Evolutionary conservation across 108 stramenopile species (phyloP).

Genomic region (Parietichytrium sp.): DNA sequence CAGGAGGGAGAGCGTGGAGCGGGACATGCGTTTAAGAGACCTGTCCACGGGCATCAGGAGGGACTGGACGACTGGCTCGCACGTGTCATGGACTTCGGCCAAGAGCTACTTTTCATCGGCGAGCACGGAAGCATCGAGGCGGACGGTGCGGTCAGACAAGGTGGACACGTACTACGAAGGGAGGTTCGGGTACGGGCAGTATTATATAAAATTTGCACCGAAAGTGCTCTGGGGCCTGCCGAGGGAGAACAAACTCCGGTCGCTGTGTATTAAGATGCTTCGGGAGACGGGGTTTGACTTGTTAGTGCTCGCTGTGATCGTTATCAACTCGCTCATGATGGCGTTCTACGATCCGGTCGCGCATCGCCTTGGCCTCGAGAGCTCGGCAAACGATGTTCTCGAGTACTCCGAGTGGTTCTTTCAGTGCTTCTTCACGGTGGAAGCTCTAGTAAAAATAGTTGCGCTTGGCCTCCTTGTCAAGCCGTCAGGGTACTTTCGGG

Average conservation of each 20-base stretch:
- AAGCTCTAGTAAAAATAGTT: slow-evolving; percentile 15
- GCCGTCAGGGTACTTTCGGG: not conserved
- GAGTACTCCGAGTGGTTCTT: not conserved
- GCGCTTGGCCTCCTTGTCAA: not conserved
- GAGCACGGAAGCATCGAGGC: no score
- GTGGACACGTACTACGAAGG: no score
- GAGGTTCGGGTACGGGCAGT: not conserved
- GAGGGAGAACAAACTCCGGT: not conserved
- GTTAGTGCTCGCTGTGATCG: not conserved
- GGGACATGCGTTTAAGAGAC: no score
- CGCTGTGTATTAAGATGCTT: not conserved
- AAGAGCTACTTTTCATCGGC: no score
- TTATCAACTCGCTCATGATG: not conserved
- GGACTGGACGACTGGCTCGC: no score
- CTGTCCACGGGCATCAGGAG: no score
- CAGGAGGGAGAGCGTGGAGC: no score
- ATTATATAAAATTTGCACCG: not conserved
- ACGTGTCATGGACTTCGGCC: no score
- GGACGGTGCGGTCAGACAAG: no score
- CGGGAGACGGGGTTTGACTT: not conserved
- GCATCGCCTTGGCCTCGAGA: not conserved
- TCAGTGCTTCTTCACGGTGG: not conserved
- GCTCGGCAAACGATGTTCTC: not conserved
- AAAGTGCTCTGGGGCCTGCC: not conserved
- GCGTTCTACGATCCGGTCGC: not conserved